Evolutionary conservation across 192 early-diverging fungal species (phyloP), one percentile per base, ranked within the genome.

Genomic region (Helicostylum pulchrum): DNA sequence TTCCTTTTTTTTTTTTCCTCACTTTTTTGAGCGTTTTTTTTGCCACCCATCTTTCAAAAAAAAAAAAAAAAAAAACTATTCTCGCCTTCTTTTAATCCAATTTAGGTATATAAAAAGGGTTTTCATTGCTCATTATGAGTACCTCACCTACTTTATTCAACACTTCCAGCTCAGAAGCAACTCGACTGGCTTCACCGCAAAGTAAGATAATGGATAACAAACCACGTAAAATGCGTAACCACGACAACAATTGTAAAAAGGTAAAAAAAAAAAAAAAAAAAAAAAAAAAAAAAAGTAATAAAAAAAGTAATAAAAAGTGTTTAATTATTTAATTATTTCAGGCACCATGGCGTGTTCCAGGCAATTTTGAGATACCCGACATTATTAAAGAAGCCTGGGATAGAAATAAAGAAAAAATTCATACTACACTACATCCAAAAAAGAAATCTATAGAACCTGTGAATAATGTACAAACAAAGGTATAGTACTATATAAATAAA

Each of bases 351-450:
- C 57, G 57, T 59, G 57, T 59, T 59, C 57, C 57, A 39, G 57
- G 57, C 36, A 59, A 59, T 42, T 59, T 45, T 20, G 51, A 75
- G 43, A 75, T 75, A 42, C 73, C 73, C 19, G 73, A 70, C 59
- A 71, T 75, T 19, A 61, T 71, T 32, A 70, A 70, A 47, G 65
- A 64, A 48, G 53, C 62, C 39, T 64, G 61, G 53, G 64, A 66
- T 31, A 55, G 34, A 15, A 59, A 59, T 19, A 56, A 45, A 19
- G 43, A 55, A 20, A 53, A 36, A 26, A 23, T 34, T 26, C 0
- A 17, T 39, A 7, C 39, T 20, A 36, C 11, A 49, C 14, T 36
- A 62, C 32, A 17, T 44, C 32, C 20, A 49, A 57, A 62, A 32
- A 46, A 62, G 30, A 62, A 48, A n/a, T 53, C 54, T 26, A 48